Evolutionary conservation across 2,329 filamentous ascomycete genomes (phyloP).

Genomic region (Cryphonectria radicalis): DNA sequence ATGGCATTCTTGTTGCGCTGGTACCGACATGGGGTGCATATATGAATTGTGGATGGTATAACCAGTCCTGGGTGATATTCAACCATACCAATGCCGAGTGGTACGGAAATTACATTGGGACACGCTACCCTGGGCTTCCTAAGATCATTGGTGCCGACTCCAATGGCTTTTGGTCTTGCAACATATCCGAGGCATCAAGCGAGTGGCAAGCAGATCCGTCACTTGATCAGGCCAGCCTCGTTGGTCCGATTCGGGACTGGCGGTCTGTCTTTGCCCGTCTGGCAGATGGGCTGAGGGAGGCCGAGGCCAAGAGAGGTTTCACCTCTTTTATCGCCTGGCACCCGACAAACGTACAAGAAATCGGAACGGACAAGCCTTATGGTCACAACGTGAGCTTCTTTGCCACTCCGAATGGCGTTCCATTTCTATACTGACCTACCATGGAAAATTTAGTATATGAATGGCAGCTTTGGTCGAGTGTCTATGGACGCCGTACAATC

Average conservation of each 20-base stretch:
- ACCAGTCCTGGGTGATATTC: conserved; percentile 1
- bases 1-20: conserved; percentile 9
- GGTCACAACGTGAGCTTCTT: conserved; percentile 8
- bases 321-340: conserved; percentile 10
- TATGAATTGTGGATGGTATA: conserved; percentile 13
- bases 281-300: conserved; percentile 7
- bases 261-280: conserved; percentile 7
- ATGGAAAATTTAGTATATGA: not conserved
- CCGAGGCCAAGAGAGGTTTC: not conserved
- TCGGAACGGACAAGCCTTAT: conserved; percentile 11
- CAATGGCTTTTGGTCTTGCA: conserved; percentile 14
- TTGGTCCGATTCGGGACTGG: conserved; percentile 9
- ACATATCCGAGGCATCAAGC: not conserved
- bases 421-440: not conserved
- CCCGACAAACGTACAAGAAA: conserved; percentile 2
- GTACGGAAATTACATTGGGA: conserved; percentile 10
- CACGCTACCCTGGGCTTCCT: conserved; percentile 9
- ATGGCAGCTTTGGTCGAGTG: conserved; percentile 7
- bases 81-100: conserved; percentile 12
- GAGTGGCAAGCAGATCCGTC: conserved; percentile 1
- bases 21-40: conserved; percentile 16
- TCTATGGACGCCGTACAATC: conserved; percentile 16
- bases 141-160: conserved; percentile 16
- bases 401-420: not conserved
- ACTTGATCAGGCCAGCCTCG: conserved; percentile 8